Evolutionary conservation across 208 protist genomes (phyloP), one percentile per base, ranked within the genome.

Genomic region (Leishmania braziliensis): DNA sequence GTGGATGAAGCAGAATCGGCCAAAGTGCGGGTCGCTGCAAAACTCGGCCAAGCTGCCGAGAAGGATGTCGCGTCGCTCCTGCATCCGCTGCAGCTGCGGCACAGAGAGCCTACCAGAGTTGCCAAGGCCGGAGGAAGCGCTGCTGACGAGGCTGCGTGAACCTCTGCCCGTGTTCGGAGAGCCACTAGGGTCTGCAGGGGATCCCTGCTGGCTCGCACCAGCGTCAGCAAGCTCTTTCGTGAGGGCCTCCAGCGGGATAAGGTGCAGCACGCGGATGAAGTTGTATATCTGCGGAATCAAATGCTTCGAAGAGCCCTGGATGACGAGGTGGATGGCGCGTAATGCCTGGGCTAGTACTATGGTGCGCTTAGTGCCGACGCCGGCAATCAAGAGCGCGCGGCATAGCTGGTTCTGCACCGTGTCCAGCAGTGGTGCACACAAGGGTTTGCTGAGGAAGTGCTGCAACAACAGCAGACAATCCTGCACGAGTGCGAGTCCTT

Each of bases 1-100:
- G 80, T 95, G 87, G 8, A 87, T 75, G 77, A 93, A 97, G 84
- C 95, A 96, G 87, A 95, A 98, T 75, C 78, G 70, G 58, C 83
- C 78, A 80, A 98, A 97, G 72, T 80, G 72, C 12, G 76, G 76
- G 78, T 95, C 88, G 29, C 84, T 90, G 77, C 93, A 98, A 69
- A 97, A 95, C 84, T 95, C 92, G 6, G 91, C 86, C 65, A 98
- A 82, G 81, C 92, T 97, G 80, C 97, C 92, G n/a, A 98, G 82
- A 70, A 98, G 48, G 70, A 98, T 81, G 63, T 97, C 94, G 46
- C 89, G 85, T 56, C 88, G 86, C 86, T 97, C 95, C 71, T 87
- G 72, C 50, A 92, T 91, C 48, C 82, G 62, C 53, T 91, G 60
- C 53, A 84, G 72, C 75, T 83, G 78, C 86, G 72, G 70, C 56